A percentile compares a stretch with the other conserved stretches of the same genome.
Evolutionary conservation across 1,284 basidiomycete species (phyloP).

Genomic region (Phaffia rhodozyma): DNA sequence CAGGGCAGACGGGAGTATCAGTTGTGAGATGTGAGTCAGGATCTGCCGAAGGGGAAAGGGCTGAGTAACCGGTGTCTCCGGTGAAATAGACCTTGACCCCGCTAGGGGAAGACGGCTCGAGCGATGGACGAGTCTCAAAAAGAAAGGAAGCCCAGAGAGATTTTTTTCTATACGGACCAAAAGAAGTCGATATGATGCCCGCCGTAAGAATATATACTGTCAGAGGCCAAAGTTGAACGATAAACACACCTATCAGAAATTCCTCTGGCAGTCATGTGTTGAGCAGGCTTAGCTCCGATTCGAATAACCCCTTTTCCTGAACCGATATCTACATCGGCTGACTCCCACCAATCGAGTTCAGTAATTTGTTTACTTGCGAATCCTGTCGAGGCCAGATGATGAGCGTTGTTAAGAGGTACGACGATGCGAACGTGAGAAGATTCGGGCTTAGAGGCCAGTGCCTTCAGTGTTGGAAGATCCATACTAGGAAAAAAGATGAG

Average conservation of each 20-base stretch:
- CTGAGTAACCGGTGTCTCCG: conserved; percentile 53
- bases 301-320: conserved; percentile 19
- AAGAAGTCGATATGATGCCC: conserved; percentile 1
- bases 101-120: conserved; percentile 8
- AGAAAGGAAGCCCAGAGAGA: conserved; percentile 13
- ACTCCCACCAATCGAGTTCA: conserved; percentile 61
- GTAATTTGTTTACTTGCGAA: conserved; percentile 38
- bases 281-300: conserved; percentile 43
- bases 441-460: conserved; percentile 33
- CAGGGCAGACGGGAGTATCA: conserved; percentile 48
- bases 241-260: conserved; percentile 40
- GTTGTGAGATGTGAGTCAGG: conserved; percentile 31
- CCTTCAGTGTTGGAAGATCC: conserved; percentile 46
- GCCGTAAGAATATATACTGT: conserved; percentile 32
- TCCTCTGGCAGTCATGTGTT: conserved; percentile 46
- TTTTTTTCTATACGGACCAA: conserved; percentile 9
- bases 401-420: conserved; percentile 48
- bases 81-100: conserved; percentile 42
- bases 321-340: conserved; percentile 30
- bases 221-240: conserved; percentile 48
- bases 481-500: conserved; percentile 1
- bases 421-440: conserved; percentile 44
- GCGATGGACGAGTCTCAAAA: conserved; percentile 19
- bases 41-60: conserved; percentile 1
- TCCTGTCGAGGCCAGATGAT: conserved; percentile 40